phyloP scores from a whole-genome alignment of 352 stramenopile species.

The Thalassiosira livingstoniorum region DNA sequence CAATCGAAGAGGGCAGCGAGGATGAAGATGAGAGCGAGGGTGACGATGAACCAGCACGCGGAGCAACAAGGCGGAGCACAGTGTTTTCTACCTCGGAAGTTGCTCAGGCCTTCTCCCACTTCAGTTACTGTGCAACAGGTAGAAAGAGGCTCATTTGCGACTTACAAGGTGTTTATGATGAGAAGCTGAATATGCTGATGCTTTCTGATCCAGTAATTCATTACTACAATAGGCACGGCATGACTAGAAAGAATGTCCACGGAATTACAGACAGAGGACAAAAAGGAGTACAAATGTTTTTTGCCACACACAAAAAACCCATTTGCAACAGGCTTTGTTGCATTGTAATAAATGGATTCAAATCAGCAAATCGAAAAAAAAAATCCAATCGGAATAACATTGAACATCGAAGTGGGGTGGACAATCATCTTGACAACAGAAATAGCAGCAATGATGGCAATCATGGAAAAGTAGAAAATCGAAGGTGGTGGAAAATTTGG shows the following conservation, averaged over 20 bases:
- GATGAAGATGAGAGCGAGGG: conserved; percentile 9
- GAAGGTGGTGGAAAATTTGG: too few relatives aligned
- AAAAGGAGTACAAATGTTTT: conserved; percentile 21
- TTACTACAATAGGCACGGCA: not conserved
- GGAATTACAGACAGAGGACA: conserved; percentile 6
- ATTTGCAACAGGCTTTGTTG: conserved; percentile 9
- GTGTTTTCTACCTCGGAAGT: conserved; percentile 37
- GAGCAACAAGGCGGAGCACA: not conserved
- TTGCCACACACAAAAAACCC: conserved; percentile 24
- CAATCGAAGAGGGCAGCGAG: conserved; percentile 22
- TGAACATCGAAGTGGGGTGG: too few relatives aligned
- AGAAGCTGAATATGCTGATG: not conserved
- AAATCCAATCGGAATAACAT: too few relatives aligned
- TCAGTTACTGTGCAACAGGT: conserved; percentile 35
- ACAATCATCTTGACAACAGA: too few relatives aligned
- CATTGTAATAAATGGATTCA: conserved; percentile 2
- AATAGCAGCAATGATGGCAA: too few relatives aligned
- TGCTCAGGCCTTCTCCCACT: conserved; percentile 61
- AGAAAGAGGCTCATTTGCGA: conserved; percentile 27
- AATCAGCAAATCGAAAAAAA: too few relatives aligned
- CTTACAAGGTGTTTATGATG: conserved; percentile 5
- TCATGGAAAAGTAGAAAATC: too few relatives aligned
- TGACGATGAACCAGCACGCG: not conserved
- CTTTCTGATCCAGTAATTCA: conserved; percentile 15
- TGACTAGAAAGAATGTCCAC: conserved; percentile 10